Base-by-base conservation (phyloP, 75 land plant genomes). In the Pseudotsuga menziesii region DNA sequence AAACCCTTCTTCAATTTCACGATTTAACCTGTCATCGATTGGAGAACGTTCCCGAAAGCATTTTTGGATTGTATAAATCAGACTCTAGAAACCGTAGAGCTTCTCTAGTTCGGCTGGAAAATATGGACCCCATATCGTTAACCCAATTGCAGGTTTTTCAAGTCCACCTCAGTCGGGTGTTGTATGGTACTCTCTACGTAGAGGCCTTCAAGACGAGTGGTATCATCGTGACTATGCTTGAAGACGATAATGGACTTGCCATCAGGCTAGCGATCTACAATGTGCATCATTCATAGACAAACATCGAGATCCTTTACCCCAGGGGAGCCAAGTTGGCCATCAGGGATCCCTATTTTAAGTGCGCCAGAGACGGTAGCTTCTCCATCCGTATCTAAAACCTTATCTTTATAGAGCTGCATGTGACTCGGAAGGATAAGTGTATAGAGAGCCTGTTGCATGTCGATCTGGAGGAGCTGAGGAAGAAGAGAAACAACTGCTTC, bases 181-280 rank as follows among this genome's bases (percentile, higher is more conserved):
- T 84, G 19, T 81, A 41, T 39, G 86, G 83, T 15, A 81, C 83
- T 1, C 76, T 84, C 8, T 73, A 74, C 56, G 86, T 27, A 3
- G 83, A 84, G 14, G 76, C 83, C 1, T 5, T 15, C 39, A 77
- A 72, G 36, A 16, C 5, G 19, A 35, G 36, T 1, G 19, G 48
- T 19, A 17, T 78, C 54, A 54, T 77, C 19, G 59, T 75, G 61
- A 79, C 78, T 8, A 4, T 79, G 14, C 35, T 79, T 14, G 78
- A 79, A 52, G 81, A 79, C 32, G 55, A 32, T 4, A 14, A 32
- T 64, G 69, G 69, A 29, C 39, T 29, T 64, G 69, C 20, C 17
- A 19, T 64, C 35, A 35, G 69, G 2, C 69, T 64, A 0, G 69
- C 69, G 14, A 32, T 64, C 3, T 64, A 69, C 35, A 63, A 66